These are phyloP conservation scores for Yamadazyma triangularis DNA, from an alignment of 1,139 yeast genomes.

Conservation along the genomic window DNA sequence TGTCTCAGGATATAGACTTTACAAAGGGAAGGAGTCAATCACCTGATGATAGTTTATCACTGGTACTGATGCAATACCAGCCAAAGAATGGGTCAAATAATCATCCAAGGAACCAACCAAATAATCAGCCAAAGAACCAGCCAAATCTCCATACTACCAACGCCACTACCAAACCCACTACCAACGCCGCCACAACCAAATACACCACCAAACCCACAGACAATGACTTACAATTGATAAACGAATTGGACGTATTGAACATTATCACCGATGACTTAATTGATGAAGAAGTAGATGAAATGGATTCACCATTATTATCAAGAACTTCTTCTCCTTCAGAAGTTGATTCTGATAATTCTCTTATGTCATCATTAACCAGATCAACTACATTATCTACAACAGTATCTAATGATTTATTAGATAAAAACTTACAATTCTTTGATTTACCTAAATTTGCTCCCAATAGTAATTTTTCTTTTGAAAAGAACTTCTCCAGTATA, in stretches of 20 bases:
- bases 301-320: conserved; percentile 29
- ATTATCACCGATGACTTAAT: conserved; percentile 10
- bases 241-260: conserved; percentile 6
- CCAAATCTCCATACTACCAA: too few relatives aligned
- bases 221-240: conserved; percentile 2
- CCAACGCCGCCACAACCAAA: too few relatives aligned
- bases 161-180: background rate
- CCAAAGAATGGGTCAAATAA: too few relatives aligned
- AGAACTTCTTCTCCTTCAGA: conserved; percentile 40
- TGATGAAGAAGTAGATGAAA: conserved; percentile 15
- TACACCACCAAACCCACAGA: too few relatives aligned
- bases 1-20: too few relatives aligned
- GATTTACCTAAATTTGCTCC: conserved; percentile 19
- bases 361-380: conserved; percentile 40
- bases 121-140: too few relatives aligned
- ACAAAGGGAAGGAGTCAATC: too few relatives aligned
- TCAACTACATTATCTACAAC: conserved; percentile 40
- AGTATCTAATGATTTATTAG: conserved; percentile 16
- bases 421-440: conserved; percentile 18
- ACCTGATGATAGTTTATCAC: background rate
- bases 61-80: too few relatives aligned
- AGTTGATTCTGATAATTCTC: conserved; percentile 29
- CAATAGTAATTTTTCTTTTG: conserved; percentile 4
- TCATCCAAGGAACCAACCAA: background rate
- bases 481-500: conserved; percentile 9